Conservation (phyloP, 768 basidiomycete genomes). For the Pulveroboletus ravenelii region DNA sequence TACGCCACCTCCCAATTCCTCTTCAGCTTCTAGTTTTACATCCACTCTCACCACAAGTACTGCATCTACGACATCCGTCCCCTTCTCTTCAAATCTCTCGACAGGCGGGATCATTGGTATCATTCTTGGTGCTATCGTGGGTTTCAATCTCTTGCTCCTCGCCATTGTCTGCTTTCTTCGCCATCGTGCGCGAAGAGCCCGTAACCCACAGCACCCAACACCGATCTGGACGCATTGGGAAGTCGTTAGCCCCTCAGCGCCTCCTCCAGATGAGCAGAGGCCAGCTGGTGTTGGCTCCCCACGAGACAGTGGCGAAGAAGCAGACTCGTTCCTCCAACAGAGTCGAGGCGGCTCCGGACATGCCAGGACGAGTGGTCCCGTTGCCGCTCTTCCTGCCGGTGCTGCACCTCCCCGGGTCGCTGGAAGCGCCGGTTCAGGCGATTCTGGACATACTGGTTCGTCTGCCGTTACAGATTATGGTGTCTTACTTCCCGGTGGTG, state of each 20-base stretch:
- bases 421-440: constrained; percentile 38
- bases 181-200: constrained; percentile 20
- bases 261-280: constrained; percentile 28
- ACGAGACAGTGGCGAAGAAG: constrained; percentile 64
- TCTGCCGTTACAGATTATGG: constrained; percentile 37
- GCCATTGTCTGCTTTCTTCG: constrained; percentile 33
- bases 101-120: constrained; percentile 30
- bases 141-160: constrained; percentile 53
- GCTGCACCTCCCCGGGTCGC: constrained; percentile 32
- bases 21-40: constrained; percentile 18
- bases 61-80: constrained; percentile 22
- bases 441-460: constrained; percentile 37
- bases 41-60: constrained; percentile 19
- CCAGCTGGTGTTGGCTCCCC: constrained; percentile 63
- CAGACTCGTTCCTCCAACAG: constrained; percentile 56
- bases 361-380: constrained; percentile 10
- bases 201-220: constrained; percentile 19
- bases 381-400: constrained; percentile 29
- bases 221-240: constrained; percentile 42
- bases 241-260: constrained; percentile 33
- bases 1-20: constrained; percentile 24
- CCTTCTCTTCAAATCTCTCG: constrained; percentile 27
- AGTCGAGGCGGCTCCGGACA: constrained; percentile 23
- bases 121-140: constrained; percentile 51
- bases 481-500: constrained; percentile 28